Base-by-base conservation (phyloP, 139 green algal species). In the Picochlorum sp. region DNA sequence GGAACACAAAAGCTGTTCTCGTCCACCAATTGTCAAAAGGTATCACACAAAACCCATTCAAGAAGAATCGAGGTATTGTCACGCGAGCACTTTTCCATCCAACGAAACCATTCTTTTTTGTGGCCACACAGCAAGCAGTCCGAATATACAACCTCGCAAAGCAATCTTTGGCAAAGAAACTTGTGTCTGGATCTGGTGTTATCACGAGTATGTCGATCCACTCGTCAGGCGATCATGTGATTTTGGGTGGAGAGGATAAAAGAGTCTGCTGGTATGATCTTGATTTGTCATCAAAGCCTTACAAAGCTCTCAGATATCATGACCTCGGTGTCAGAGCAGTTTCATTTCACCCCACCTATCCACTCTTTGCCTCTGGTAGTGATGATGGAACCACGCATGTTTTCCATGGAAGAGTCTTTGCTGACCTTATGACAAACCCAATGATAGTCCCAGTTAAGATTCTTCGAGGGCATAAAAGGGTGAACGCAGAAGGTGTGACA, bases 331-430 rank as follows among this genome's bases (percentile, higher is more conserved):
- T 97, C 37, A 77, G 83, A 1, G 73, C 73, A 18, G 83, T 88
- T 6, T 83, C 87, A 30, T 98, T 89, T 77, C 94, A 98, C 78
- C 69, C 51, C n/a, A 77, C 65, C 11, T 96, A 97, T 73, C 92
- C 92, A 4, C 82, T 97, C 7, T 95, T 97, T 73, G 88, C 90
- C 3, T 92, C 87, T 13, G 74, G 72, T 18, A 79, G 75, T 4
- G 90, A 96, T 71, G 91, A 96, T 56, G 84, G 64, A 56, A 83
- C 77, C 2, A 72, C 77, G 4, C 92, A 98, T 57, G 84, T 98
- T 11, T 93, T 95, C 69, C 91, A 97, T 69, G 91, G 90, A 45
- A 95, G 90, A 79, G 92, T 98, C 3, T 98, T 95, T 71, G 59
- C 79, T 18, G 92, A 98, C 69, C 76, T 98, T 41, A 72, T 96